Evolutionary conservation across 495 filamentous ascomycete genomes (phyloP), one percentile per base, ranked within the genome.

Genomic region (Xylona heveae): DNA sequence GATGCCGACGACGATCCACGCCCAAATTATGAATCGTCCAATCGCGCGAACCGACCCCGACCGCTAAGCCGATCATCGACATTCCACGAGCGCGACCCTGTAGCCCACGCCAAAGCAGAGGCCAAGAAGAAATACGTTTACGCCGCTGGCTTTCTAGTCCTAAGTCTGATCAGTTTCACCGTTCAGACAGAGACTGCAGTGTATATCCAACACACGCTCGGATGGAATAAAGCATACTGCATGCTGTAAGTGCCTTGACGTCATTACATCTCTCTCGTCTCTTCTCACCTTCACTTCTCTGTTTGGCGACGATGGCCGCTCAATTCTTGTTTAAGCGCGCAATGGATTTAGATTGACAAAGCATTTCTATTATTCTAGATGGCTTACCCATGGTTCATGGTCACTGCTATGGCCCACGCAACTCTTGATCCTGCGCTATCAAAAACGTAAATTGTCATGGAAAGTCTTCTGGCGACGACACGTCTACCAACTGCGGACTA

Each of bases 191-290:
- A 93, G 58, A 82, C 91, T 9, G 83, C 88, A 3, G 71, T 83
- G 5, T 84, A 93, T 49, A 82, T 97, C 24, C 81, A 93, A 50
- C 68, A 80, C 51, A 71, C 83, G 24, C 49, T 93, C 36, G 62
- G 68, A 20, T 97, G 88, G 88, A 69, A 85, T 48, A 95, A 97
- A 55, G 74, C 85, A 16, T 97, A 94, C 58, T 83, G 76, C 59
- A 97, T 97, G 88, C 63, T 97, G 64, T 97, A 58, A 61, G 68
- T 65, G 39, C 33, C n/a, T 14, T 22, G n/a, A 27, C 20, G n/a
- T n/a, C n/a, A n/a, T n/a, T n/a, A n/a, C n/a, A n/a, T n/a, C n/a
- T n/a, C n/a, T n/a, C n/a, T n/a, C 38, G 39, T 36, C 22, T 39
- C 39, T 42, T 38, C 42, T 35, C 30, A 31, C 9, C 26, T 29